A percentile compares a stretch with the other conserved stretches of the same genome.
Conservation (phyloP, 1,139 yeast species). For the Saccharomyces hybrid region DNA sequence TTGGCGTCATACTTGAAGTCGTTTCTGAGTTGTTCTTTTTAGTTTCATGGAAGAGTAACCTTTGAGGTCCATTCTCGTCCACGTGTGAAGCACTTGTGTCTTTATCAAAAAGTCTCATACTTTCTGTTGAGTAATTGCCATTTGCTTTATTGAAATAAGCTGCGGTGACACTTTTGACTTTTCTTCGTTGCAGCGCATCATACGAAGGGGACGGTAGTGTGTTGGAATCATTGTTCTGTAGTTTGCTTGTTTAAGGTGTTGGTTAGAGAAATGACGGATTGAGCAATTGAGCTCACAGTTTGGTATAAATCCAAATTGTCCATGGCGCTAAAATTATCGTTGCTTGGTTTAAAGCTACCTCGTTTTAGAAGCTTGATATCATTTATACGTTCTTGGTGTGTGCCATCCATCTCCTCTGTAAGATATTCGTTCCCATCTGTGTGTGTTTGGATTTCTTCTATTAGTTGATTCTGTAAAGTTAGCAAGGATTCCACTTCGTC, state of each 20-base stretch:
- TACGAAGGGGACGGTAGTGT: constrained; percentile 18
- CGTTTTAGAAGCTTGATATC: constrained; percentile 6
- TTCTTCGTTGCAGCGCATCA: constrained; percentile 20
- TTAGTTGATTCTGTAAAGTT: constrained; percentile 32
- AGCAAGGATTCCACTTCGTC: constrained; percentile 52
- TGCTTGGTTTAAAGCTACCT: background rate
- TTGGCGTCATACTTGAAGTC: background rate
- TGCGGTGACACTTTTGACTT: constrained; percentile 18
- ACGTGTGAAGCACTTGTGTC: constrained; percentile 3
- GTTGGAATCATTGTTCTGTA: constrained; percentile 6
- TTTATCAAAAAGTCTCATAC: constrained; percentile 5
- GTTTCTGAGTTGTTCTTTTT: background rate
- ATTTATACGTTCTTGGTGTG: background rate
- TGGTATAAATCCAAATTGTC: constrained; percentile 31
- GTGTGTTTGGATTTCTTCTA: constrained; percentile 19
- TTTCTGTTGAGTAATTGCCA: background rate
- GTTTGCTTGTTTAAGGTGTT: constrained; percentile 17
- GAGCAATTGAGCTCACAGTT: constrained; percentile 30
- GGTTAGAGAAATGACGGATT: constrained; percentile 29
- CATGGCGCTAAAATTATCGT: constrained; percentile 23
- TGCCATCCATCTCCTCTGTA: background rate
- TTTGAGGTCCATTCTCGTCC: constrained; percentile 21
- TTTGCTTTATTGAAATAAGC: constrained; percentile 6
- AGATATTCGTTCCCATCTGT: background rate
- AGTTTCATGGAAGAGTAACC: constrained; percentile 22